Percentiles rank a stretch among this genome's conserved stretches.
phyloP scores from a whole-genome alignment of 2,329 filamentous ascomycete species.

The Hypoxylon sp. region DNA sequence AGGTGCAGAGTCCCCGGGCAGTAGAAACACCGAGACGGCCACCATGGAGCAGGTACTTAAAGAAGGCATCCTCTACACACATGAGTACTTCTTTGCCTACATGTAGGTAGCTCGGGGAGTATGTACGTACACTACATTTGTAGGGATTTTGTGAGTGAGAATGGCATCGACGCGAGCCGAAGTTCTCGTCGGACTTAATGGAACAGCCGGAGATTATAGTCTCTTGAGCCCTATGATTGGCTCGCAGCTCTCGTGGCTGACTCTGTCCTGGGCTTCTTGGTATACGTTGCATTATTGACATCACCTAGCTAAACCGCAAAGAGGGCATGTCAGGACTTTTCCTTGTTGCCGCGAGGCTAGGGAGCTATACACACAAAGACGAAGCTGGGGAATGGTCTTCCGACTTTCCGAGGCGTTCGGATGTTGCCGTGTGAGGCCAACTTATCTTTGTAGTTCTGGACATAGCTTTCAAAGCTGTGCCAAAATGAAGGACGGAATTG shows the following conservation, averaged over 20 bases:
- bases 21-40: background rate
- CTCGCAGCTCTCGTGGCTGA: constrained; percentile 10
- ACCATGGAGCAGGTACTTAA: background rate
- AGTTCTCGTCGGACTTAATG: constrained; percentile 29
- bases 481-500: constrained; percentile 1
- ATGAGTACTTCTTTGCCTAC: background rate
- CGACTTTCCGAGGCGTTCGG: constrained; percentile 2
- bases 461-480: background rate
- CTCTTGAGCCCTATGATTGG: constrained; percentile 16
- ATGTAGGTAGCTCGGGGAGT: background rate
- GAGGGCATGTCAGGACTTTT: constrained; percentile 2
- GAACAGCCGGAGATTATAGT: constrained; percentile 30
- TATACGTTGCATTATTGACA: constrained; percentile 29
- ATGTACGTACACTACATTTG: background rate
- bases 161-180: constrained; percentile 1
- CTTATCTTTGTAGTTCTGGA: background rate
- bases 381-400: background rate
- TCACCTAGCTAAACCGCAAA: constrained; percentile 22
- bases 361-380: constrained; percentile 3
- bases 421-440: background rate
- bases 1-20: background rate
- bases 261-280: constrained; percentile 19
- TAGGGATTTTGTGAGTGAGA: background rate
- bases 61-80: background rate
- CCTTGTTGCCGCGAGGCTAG: constrained; percentile 12